Base-by-base conservation (phyloP, 75 land plant species). In the Cupressus sempervirens region DNA sequence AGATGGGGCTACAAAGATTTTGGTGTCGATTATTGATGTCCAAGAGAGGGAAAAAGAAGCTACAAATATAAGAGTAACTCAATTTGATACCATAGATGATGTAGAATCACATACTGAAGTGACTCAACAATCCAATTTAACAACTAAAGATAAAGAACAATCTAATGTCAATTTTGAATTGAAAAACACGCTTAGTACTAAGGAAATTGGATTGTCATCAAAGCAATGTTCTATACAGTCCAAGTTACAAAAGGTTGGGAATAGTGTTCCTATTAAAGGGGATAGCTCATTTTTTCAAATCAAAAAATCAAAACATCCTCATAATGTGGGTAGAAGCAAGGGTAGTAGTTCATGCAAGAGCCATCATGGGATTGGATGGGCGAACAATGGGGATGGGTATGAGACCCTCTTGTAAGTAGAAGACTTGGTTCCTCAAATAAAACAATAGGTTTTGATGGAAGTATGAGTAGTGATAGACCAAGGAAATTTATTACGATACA, bases 201-300 rank as follows among this genome's bases (percentile, higher is more conserved):
- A 76, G 80, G 80, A 26, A 76, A 76, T 32, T 40, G 80, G 80
- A 36, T 76, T 76, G 20, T 38, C 79, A 76, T 76, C 16, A 20
- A 76, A 76, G 15, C 1, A 38, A 20, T 18, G 35, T 18, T 40
- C 23, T 3, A 6, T 40, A 18, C 2, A 34, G 7, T 18, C 80
- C 23, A 76, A 76, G 20, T 76, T 40, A 76, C 43, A 40, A 23
- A 76, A 76, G 80, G 41, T 46, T 38, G 18, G 79, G 45, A 76
- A 23, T 76, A 76, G 43, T 36, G 45, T 40, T 76, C 43, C 40
- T 75, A 43, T 8, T 40, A 76, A 38, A 76, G 80, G 80, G 23
- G 43, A 1, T 40, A 36, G 35, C 40, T 38, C 45, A 20, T 76
- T 12, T 1, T 38, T 26, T 36, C 80, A 76, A 76, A 76, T 76